Percentiles rank a stretch among this genome's conserved stretches.
Conservation (phyloP, 176 grass and related monocot genomes). For the Carex pumila region DNA sequence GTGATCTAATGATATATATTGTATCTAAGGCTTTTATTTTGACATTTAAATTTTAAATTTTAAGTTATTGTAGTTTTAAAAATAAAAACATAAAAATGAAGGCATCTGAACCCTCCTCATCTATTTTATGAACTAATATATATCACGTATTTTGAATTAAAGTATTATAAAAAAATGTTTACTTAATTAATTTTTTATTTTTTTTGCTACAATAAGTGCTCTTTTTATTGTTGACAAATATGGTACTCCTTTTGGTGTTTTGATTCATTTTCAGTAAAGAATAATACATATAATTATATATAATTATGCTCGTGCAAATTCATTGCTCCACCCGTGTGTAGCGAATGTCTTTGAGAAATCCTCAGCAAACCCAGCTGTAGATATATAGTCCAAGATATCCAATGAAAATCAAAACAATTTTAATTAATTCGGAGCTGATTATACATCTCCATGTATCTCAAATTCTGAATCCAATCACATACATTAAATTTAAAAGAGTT, state of each 20-base stretch:
- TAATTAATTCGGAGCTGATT: neutral
- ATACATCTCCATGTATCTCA: conserved; percentile 2
- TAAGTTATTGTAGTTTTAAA: too few relatives aligned
- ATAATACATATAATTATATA: neutral
- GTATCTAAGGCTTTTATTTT: too few relatives aligned
- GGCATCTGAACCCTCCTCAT: too few relatives aligned
- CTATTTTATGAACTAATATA: too few relatives aligned
- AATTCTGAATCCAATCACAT: neutral
- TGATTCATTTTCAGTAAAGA: neutral
- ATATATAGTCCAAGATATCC: neutral
- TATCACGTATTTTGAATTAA: too few relatives aligned
- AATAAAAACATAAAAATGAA: too few relatives aligned
- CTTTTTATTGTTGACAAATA: neutral
- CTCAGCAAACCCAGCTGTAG: neutral
- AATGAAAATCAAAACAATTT: neutral
- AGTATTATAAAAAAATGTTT: too few relatives aligned
- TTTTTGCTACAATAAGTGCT: neutral
- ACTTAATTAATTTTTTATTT: too few relatives aligned
- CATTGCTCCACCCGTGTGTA: neutral
- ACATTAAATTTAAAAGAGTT: neutral
- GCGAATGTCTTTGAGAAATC: neutral
- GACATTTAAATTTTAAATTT: too few relatives aligned
- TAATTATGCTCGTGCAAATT: neutral
- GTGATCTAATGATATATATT: too few relatives aligned
- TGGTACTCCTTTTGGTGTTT: neutral